Conservation (phyloP, 306 rosid genomes). For the Dalbergia cochinchinensis region DNA sequence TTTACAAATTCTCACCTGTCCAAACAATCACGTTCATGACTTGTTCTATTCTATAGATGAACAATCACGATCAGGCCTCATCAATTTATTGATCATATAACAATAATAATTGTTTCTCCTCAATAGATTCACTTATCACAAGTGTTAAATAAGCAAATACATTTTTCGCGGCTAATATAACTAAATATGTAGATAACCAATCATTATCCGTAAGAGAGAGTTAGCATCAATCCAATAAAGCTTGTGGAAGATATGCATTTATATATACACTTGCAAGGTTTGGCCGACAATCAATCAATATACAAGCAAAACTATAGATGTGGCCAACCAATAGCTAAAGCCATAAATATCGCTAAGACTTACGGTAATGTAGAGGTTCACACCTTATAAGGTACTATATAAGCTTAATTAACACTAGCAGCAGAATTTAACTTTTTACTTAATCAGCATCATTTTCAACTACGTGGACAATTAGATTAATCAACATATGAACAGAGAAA, state of each 20-base stretch:
- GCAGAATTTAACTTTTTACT: background rate
- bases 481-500: background rate
- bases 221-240: background rate
- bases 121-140: background rate
- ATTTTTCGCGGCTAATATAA: background rate
- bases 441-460: background rate
- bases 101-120: constrained; percentile 2
- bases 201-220: background rate
- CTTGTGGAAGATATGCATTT: background rate
- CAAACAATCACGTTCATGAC: background rate
- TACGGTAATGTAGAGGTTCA: too few relatives aligned
- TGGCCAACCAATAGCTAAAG: too few relatives aligned
- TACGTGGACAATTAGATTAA: background rate
- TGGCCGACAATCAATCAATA: background rate
- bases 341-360: background rate
- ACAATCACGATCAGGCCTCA: constrained; percentile 14
- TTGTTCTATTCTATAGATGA: background rate
- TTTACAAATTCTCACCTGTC: background rate
- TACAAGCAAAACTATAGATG: too few relatives aligned
- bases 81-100: background rate
- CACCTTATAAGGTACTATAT: too few relatives aligned
- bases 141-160: constrained; percentile 9
- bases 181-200: background rate
- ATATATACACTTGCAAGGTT: background rate
- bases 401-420: background rate